Conservation (phyloP, 768 basidiomycete genomes). For the Floccularia luteovirens region DNA sequence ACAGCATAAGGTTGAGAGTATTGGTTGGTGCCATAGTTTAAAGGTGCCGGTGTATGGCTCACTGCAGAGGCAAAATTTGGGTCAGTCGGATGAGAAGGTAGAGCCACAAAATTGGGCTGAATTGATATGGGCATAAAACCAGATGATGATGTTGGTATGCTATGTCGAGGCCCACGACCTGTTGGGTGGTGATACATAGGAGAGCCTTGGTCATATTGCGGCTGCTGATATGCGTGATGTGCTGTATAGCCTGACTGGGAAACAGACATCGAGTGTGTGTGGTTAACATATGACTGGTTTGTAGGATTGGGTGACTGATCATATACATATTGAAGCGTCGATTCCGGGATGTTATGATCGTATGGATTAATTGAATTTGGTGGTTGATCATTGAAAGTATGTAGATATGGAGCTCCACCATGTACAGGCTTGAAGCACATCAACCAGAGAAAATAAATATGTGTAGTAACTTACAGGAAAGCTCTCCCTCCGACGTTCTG, state of each 20-base stretch:
- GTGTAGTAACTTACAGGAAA: conserved; percentile 39
- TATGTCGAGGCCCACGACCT: conserved; percentile 53
- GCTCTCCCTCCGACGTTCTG: conserved; percentile 47
- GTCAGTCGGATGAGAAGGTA: conserved; percentile 27
- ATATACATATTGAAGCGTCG: conserved; percentile 24
- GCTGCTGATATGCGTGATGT: conserved; percentile 32
- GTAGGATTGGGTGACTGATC: conserved; percentile 30
- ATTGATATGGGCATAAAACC: conserved; percentile 57
- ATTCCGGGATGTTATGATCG: conserved; percentile 26
- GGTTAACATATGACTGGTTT: conserved; percentile 1
- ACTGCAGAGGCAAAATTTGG: conserved; percentile 26
- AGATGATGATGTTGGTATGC: conserved; percentile 57
- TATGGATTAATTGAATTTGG: too few species aligned
- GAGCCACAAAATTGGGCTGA: conserved; percentile 25
- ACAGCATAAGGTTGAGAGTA: conserved; percentile 17
- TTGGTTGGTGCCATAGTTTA: conserved; percentile 28
- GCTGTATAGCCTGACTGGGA: conserved; percentile 10
- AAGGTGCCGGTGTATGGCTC: conserved; percentile 34
- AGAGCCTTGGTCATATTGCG: conserved; percentile 24
- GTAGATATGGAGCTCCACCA: conserved; percentile 18
- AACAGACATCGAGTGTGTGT: not conserved
- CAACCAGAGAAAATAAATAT: conserved; percentile 1
- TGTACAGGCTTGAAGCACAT: conserved; percentile 6
- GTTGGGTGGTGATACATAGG: conserved; percentile 27
- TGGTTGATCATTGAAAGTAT: too few species aligned